Conservation (phyloP, 1,284 basidiomycete genomes). For the Mycena sp. region DNA sequence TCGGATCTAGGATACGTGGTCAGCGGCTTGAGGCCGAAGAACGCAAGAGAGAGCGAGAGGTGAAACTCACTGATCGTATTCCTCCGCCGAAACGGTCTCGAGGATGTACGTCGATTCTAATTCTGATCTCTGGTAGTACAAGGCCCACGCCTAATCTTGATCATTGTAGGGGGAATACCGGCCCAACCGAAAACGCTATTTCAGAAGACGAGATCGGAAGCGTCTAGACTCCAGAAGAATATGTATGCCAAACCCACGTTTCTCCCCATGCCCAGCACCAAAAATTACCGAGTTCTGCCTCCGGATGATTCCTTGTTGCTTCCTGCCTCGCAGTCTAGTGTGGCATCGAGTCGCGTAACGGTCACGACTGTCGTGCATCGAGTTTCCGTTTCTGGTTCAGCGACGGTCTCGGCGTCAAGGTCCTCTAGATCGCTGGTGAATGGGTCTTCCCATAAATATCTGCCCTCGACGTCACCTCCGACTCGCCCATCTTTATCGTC, state of each 20-base stretch:
- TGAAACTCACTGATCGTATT: conserved; percentile 73
- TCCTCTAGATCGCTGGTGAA: not conserved
- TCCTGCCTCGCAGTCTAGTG: conserved; percentile 47
- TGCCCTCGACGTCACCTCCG: not conserved
- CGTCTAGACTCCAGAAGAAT: conserved; percentile 70
- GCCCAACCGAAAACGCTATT: conserved; percentile 73
- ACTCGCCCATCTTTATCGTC: not conserved
- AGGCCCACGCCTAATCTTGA: conserved; percentile 28
- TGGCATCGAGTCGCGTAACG: conserved; percentile 48
- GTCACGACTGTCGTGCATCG: conserved; percentile 53
- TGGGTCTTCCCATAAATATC: conserved; percentile 3
- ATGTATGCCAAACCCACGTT: conserved; percentile 62
- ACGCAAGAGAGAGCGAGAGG: conserved; percentile 75
- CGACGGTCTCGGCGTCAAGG: conserved; percentile 13
- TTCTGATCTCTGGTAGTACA: too few species aligned
- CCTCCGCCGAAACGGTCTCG: conserved; percentile 65
- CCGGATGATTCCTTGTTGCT: conserved; percentile 47
- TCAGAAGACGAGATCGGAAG: conserved; percentile 77
- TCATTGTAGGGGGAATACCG: conserved; percentile 54
- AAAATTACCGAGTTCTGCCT: conserved; percentile 52
- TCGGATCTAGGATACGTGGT: conserved; percentile 64
- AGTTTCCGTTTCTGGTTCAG: conserved; percentile 38
- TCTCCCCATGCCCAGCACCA: conserved; percentile 58
- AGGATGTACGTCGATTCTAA: conserved; percentile 54
- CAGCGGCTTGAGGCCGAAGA: conserved; percentile 74